A percentile compares a stretch with the other conserved stretches of the same genome.
Evolutionary conservation across 768 basidiomycete genomes (phyloP).

Genomic region (Chalciporus sphaerocephalus): DNA sequence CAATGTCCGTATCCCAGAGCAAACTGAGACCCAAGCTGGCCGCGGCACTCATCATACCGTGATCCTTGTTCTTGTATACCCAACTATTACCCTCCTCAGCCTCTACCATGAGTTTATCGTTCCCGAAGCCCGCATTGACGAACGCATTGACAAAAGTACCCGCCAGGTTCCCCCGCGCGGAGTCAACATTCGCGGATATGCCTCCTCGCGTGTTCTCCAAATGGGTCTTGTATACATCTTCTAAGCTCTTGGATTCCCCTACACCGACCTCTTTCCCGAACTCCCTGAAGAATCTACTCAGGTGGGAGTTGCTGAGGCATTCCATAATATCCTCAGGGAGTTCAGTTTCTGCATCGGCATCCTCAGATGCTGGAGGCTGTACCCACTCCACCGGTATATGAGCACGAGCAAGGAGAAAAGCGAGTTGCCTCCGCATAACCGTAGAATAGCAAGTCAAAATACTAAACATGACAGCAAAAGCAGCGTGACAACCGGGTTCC

Average conservation of each 20-base stretch:
- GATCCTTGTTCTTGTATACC: conserved; percentile 99
- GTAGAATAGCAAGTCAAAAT: conserved; percentile 33
- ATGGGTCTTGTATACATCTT: conserved; percentile 97
- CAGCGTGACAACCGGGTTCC: conserved; percentile 64
- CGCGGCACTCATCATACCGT: conserved; percentile 96
- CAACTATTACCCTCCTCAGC: conserved; percentile 95
- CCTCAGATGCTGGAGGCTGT: conserved; percentile 48
- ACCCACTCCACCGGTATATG: conserved; percentile 91
- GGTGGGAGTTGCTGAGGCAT: conserved; percentile 79
- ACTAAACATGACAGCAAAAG: not conserved
- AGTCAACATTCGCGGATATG: conserved; percentile 77
- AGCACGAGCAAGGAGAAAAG: conserved; percentile 88
- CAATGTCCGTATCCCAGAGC: conserved; percentile 94
- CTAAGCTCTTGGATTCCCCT: conserved; percentile 81
- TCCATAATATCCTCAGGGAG: conserved; percentile 79
- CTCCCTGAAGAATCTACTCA: conserved; percentile 80
- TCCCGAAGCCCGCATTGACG: conserved; percentile 97
- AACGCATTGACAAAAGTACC: conserved; percentile 99
- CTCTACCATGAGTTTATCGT: conserved; percentile 97
- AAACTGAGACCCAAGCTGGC: conserved; percentile 91
- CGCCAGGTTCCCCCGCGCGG: conserved; percentile 89
- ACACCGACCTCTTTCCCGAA: conserved; percentile 96
- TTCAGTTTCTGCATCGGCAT: conserved; percentile 57
- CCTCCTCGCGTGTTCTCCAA: conserved; percentile 80
- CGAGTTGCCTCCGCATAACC: conserved; percentile 91